A percentile compares a stretch with the other conserved stretches of the same genome.
Evolutionary conservation across 2,329 filamentous ascomycete species (phyloP).

Genomic region (Verticillium dahliae): DNA sequence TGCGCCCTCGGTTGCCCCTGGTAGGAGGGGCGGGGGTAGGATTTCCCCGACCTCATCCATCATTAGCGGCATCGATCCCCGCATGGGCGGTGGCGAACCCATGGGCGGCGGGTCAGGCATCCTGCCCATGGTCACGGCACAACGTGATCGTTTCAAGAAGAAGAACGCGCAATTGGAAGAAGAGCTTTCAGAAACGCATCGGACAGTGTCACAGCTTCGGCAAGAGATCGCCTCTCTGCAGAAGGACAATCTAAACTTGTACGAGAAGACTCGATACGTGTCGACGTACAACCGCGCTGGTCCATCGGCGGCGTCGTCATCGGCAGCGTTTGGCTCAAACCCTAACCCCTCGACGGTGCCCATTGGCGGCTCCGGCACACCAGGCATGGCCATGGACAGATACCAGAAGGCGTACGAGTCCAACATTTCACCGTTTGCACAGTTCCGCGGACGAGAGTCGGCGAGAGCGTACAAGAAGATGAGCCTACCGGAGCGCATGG

Average conservation of each 20-base stretch:
- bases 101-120: constrained; percentile 77
- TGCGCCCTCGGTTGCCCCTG: constrained; percentile 53
- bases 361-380: constrained; percentile 46
- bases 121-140: constrained; percentile 95
- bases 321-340: constrained; percentile 60
- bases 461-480: constrained; percentile 87
- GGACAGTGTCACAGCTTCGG: constrained; percentile 74
- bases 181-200: constrained; percentile 79
- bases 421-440: constrained; percentile 91
- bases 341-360: constrained; percentile 70
- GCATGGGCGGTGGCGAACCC: constrained; percentile 50
- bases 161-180: constrained; percentile 86
- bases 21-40: constrained; percentile 55
- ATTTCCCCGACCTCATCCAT: constrained; percentile 95
- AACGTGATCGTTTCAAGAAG: constrained; percentile 97
- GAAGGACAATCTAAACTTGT: constrained; percentile 91
- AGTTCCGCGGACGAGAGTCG: constrained; percentile 89
- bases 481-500: constrained; percentile 81
- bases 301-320: constrained; percentile 52
- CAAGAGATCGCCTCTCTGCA: constrained; percentile 89
- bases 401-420: constrained; percentile 92
- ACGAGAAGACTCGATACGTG: constrained; percentile 96
- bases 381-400: constrained; percentile 67
- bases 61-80: constrained; percentile 89
- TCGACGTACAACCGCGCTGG: constrained; percentile 80